Evolutionary conservation across 2,329 filamentous ascomycete genomes (phyloP).

Genomic region (Calonectria ilicicola): DNA sequence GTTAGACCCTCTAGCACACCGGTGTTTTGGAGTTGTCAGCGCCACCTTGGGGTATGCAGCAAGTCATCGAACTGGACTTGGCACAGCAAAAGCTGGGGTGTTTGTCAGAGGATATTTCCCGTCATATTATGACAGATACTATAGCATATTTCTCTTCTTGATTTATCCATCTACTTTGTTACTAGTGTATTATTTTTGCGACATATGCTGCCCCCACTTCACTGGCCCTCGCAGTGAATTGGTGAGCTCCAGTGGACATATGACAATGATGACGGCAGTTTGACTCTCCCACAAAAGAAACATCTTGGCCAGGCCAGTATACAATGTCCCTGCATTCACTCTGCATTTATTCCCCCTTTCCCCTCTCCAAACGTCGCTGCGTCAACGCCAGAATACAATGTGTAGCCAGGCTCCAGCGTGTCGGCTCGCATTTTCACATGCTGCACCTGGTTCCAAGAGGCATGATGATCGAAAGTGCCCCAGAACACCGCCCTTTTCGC

Average conservation of each 20-base stretch:
- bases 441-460: not conserved
- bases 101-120: too few relatives aligned
- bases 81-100: too few relatives aligned
- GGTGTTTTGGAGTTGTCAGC: too few relatives aligned
- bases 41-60: too few relatives aligned
- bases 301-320: not conserved
- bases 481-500: not conserved
- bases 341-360: not conserved
- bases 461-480: not conserved
- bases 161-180: not conserved
- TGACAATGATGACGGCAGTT: not conserved
- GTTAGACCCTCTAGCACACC: too few relatives aligned
- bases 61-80: too few relatives aligned
- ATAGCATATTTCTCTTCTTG: not conserved
- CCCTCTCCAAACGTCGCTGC: too few relatives aligned
- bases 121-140: not conserved
- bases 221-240: not conserved
- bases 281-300: not conserved
- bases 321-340: not conserved
- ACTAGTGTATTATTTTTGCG: not conserved
- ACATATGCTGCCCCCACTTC: not conserved
- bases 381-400: not conserved
- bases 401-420: not conserved
- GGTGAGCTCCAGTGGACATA: not conserved
- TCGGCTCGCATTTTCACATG: not conserved